Conservation (phyloP, 495 filamentous ascomycete species). For the Jackrogersella multiformis region DNA sequence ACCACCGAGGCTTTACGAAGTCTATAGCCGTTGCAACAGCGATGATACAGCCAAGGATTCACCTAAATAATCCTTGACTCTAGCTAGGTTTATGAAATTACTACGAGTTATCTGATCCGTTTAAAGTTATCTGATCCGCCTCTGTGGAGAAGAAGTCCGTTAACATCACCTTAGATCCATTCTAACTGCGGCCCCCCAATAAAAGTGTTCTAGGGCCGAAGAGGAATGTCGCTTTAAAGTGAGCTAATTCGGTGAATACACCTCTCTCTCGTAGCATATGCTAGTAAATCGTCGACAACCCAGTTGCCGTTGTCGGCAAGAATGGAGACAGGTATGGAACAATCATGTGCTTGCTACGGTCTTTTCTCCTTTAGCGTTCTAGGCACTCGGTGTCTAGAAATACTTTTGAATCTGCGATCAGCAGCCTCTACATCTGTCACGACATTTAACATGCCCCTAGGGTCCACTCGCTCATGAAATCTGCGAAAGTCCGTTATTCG, state of each 20-base stretch:
- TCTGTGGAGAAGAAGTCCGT: conserved; percentile 32
- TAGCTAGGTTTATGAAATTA: conserved; percentile 29
- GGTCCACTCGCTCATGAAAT: conserved; percentile 6
- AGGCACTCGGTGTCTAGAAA: conserved; percentile 17
- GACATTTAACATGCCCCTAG: conserved; percentile 23
- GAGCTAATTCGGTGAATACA: conserved; percentile 15
- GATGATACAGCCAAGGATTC: conserved; percentile 30
- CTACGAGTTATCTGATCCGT: conserved; percentile 46
- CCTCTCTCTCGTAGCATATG: conserved; percentile 19
- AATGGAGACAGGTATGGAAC: conserved; percentile 40
- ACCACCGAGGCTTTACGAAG: conserved; percentile 14
- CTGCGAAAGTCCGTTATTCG: conserved; percentile 13
- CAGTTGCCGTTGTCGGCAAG: conserved; percentile 42
- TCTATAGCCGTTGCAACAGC: conserved; percentile 8
- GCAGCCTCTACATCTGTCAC: conserved; percentile 18
- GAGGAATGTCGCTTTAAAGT: conserved; percentile 40
- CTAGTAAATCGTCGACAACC: conserved; percentile 25
- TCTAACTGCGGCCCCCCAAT: conserved; percentile 12
- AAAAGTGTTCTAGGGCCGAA: conserved; percentile 33
- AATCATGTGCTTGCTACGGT: conserved; percentile 29
- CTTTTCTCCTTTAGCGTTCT: conserved; percentile 26
- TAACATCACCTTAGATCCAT: conserved; percentile 24
- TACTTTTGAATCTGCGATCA: conserved; percentile 24
- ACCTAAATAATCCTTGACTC: conserved; percentile 16
- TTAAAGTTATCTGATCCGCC: conserved; percentile 48